Evolutionary conservation across 2,329 filamentous ascomycete genomes (phyloP), one percentile per base, ranked within the genome.

Genomic region (Exophiala viscosa): DNA sequence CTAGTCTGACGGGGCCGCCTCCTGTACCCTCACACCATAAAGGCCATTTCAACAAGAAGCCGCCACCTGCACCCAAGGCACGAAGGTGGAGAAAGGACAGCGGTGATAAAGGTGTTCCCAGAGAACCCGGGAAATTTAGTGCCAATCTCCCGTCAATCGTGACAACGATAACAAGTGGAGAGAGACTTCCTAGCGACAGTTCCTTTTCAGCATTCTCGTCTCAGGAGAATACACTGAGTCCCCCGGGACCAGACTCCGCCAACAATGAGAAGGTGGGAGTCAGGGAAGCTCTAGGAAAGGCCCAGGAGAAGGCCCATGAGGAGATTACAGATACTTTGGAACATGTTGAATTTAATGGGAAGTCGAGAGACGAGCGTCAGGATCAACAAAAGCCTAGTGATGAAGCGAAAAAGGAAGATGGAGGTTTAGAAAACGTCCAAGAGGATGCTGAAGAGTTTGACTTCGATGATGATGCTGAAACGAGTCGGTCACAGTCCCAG

Each of bases 21-120:
- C 54, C 54, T 10, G 18, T 57, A 6, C 54, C 54, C 5, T 43
- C 50, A 28, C 50, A 53, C 44, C 49, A 54, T n/a, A 56, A 46
- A 34, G 49, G 45, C 15, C 41, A 54, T 23, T 47, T 49, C n/a
- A 23, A 17, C 31, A 64, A 60, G 39, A 64, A 62, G 38, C 62
- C 62, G 11, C 62, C 62, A 34, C 62, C 62, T 6, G 46, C 57
- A 2, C 73, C 73, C 2, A 74, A 71, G 55, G 55, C 72, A 45
- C 66, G 73, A 45, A 69, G 73, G 41, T 73, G 66, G 67, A 69
- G 70, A 48, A 62, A 63, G 18, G 60, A 63, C n/a, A 60, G 58
- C 34, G 55, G 60, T 33, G 64, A 66, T 17, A 43, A 13, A 67
- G 49, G 52, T 33, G 48, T 35, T 5, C 23, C 50, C 5, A 49